These are phyloP conservation scores for Stramenopiles sp. DNA, from an alignment of 352 stramenopile genomes.

Conservation along the genomic window DNA sequence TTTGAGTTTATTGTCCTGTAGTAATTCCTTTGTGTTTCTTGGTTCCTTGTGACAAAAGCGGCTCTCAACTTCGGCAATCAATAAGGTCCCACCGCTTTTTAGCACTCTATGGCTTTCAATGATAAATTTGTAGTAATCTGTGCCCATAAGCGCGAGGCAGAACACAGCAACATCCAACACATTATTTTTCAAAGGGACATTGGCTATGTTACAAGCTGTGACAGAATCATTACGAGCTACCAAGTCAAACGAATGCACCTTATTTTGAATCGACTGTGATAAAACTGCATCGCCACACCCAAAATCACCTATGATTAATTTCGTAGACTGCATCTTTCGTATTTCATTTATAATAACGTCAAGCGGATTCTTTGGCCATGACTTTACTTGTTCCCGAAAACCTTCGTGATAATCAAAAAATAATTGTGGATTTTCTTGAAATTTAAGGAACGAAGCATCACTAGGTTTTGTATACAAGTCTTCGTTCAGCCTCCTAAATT, in stretches of 20 bases:
- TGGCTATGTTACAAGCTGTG: constrained; percentile 90
- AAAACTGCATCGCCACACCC: constrained; percentile 90
- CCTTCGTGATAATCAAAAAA: constrained; percentile 93
- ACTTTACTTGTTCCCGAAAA: constrained; percentile 84
- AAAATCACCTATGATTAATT: constrained; percentile 82
- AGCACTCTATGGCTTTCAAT: constrained; percentile 78
- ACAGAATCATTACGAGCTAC: constrained; percentile 69
- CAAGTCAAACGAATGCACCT: constrained; percentile 92
- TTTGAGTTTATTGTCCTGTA: no score
- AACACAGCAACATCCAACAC: constrained; percentile 87
- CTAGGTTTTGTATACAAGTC: constrained; percentile 90
- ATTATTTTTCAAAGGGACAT: constrained; percentile 61
- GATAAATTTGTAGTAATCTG: constrained; percentile 87
- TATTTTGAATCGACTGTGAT: constrained; percentile 57
- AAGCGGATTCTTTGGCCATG: constrained; percentile 90
- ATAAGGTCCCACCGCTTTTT: constrained; percentile 68
- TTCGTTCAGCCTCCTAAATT: constrained; percentile 97
- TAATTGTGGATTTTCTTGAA: constrained; percentile 74
- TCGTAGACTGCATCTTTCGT: constrained; percentile 26
- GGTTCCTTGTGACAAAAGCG: constrained; percentile 35
- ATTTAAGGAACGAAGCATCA: constrained; percentile 58
- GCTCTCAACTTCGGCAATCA: constrained; percentile 61
- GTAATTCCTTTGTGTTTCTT: no score
- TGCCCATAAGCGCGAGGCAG: constrained; percentile 94
- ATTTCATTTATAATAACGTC: constrained; percentile 86